A percentile compares a stretch with the other conserved stretches of the same genome.
Conservation (phyloP, 1,139 yeast genomes). For the Pichia terricola region DNA sequence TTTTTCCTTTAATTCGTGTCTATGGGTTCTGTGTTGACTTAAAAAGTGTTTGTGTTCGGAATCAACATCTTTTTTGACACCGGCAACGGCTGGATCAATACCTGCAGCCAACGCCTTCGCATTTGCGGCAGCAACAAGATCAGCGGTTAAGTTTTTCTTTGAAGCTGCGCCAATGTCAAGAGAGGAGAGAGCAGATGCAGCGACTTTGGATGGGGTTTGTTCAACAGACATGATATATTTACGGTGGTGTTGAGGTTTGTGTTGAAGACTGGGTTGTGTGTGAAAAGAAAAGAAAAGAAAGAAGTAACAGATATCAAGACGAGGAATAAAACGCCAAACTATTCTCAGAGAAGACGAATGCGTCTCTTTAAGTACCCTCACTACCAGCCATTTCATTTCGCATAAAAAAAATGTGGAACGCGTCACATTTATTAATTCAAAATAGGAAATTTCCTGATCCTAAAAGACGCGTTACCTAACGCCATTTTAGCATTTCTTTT, state of each 20-base stretch:
- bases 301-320: neutral
- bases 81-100: slow-evolving; percentile 6
- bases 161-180: slow-evolving; percentile 26
- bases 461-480: too few species aligned
- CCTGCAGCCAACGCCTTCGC: slow-evolving; percentile 23
- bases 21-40: slow-evolving; percentile 52
- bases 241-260: neutral
- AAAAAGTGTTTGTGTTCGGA: slow-evolving; percentile 46
- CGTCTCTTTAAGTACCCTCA: neutral
- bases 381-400: neutral
- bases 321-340: neutral
- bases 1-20: slow-evolving; percentile 59
- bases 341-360: neutral
- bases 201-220: slow-evolving; percentile 37
- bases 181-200: slow-evolving; percentile 33
- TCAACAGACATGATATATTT: slow-evolving; percentile 24
- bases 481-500: too few species aligned
- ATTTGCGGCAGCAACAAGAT: slow-evolving; percentile 21
- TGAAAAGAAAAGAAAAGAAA: neutral
- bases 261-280: neutral
- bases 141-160: slow-evolving; percentile 25
- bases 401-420: too few species aligned
- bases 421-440: too few species aligned
- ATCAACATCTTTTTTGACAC: slow-evolving; percentile 7
- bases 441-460: too few species aligned